A percentile compares a stretch with the other conserved stretches of the same genome.
Evolutionary conservation across 768 basidiomycete species (phyloP).

Genomic region (Dendrothele bispora): DNA sequence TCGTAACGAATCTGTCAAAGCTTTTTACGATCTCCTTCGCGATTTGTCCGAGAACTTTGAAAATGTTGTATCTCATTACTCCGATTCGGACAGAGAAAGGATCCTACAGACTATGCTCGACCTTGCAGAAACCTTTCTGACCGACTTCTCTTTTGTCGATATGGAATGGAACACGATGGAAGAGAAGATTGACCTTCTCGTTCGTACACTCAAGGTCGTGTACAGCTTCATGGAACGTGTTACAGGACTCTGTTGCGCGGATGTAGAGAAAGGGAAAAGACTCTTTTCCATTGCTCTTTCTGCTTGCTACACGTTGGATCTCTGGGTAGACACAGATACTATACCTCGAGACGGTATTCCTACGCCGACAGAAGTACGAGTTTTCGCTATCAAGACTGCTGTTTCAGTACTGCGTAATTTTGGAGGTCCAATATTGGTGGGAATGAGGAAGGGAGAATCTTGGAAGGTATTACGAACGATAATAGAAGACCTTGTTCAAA

Average conservation of each 20-base stretch:
- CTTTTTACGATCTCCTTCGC: too few species aligned
- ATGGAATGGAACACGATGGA: constrained; percentile 2
- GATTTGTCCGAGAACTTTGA: too few species aligned
- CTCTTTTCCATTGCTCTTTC: constrained; percentile 2
- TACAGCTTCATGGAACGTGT: constrained; percentile 1
- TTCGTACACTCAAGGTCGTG: neutral
- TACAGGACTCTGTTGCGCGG: neutral
- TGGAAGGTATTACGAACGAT: constrained; percentile 43
- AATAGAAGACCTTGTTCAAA: constrained; percentile 39
- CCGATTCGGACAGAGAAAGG: too few species aligned
- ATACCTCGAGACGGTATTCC: constrained; percentile 36
- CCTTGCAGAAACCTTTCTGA: constrained; percentile 1
- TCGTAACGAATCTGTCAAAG: too few species aligned
- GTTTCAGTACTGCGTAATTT: constrained; percentile 47
- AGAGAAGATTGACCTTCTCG: neutral
- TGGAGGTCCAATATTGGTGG: constrained; percentile 34
- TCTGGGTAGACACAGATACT: constrained; percentile 54
- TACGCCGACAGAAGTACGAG: constrained; percentile 49
- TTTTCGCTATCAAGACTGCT: constrained; percentile 43
- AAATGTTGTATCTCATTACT: too few species aligned
- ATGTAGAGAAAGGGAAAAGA: neutral
- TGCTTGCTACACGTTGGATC: constrained; percentile 55
- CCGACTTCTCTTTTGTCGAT: constrained; percentile 4
- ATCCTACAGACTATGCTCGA: too few species aligned
- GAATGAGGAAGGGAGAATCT: constrained; percentile 30